Conservation (phyloP, 164 flowering plant genomes). For the Sextonia rubra region DNA sequence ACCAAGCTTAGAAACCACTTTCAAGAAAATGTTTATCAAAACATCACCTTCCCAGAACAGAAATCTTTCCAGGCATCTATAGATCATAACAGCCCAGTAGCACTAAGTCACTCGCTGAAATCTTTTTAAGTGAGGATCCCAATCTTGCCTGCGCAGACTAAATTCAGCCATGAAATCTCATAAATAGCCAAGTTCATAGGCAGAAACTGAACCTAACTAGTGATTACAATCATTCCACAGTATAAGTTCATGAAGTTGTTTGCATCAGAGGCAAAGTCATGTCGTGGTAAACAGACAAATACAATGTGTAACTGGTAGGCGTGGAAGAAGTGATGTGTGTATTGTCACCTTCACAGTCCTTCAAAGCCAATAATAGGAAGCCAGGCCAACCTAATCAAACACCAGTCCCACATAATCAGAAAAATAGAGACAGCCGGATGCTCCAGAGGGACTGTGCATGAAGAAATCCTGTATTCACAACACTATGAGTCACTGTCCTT, state of each 20-base stretch:
- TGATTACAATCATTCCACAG: neutral
- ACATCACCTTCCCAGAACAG: neutral
- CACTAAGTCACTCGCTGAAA: neutral
- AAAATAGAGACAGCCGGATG: constrained; percentile 11
- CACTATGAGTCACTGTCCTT: constrained; percentile 40
- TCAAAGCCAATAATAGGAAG: constrained; percentile 16
- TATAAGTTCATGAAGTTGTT: neutral
- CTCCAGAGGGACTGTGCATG: constrained; percentile 2
- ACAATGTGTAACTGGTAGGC: neutral
- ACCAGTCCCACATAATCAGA: constrained; percentile 21
- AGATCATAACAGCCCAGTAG: neutral
- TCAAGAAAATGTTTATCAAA: neutral
- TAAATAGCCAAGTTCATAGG: neutral
- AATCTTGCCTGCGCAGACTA: neutral
- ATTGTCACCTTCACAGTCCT: constrained; percentile 14
- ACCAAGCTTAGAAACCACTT: neutral
- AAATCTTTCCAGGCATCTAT: neutral
- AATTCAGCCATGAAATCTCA: neutral
- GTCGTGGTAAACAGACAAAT: neutral
- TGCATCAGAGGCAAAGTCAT: neutral
- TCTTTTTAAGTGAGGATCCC: neutral
- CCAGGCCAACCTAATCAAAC: constrained; percentile 9
- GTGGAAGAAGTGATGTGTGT: neutral
- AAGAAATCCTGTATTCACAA: constrained; percentile 6
- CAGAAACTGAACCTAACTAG: neutral